Conservation (phyloP, 306 rosid genomes). For the barrel medic (Medicago truncatula) region DNA sequence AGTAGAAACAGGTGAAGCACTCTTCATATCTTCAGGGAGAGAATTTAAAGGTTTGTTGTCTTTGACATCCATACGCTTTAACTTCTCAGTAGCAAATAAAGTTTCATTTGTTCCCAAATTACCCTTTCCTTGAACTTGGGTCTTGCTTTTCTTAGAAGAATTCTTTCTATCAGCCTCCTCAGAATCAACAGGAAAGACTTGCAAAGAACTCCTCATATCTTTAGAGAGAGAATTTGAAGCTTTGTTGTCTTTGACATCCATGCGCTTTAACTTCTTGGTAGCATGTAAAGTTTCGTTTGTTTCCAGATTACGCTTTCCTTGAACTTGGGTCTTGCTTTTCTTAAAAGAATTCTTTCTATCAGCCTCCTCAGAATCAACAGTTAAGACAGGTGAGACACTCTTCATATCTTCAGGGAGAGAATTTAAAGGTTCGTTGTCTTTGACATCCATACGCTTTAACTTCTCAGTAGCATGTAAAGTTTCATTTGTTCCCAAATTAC, state of each 20-base stretch:
- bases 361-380: constrained; percentile 44
- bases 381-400: constrained; percentile 35
- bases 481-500: constrained; percentile 53
- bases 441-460: constrained; percentile 52
- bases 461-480: constrained; percentile 59
- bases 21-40: constrained; percentile 47
- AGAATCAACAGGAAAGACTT: not conserved
- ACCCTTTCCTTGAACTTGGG: constrained; percentile 54
- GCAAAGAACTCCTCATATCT: no score
- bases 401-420: constrained; percentile 47
- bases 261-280: constrained; percentile 60
- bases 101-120: constrained; percentile 51
- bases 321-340: constrained; percentile 52
- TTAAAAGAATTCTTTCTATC: constrained; percentile 46
- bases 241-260: constrained; percentile 28
- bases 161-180: constrained; percentile 48
- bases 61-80: constrained; percentile 53
- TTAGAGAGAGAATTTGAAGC: no score
- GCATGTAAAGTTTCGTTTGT: constrained; percentile 55
- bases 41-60: constrained; percentile 47
- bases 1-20: constrained; percentile 48
- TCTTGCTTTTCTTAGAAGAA: constrained; percentile 51
- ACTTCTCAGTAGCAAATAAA: constrained; percentile 60
- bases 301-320: constrained; percentile 53
- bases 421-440: constrained; percentile 48